A percentile compares a stretch with the other conserved stretches of the same genome.
Conservation (phyloP, 192 early-diverging fungal genomes). For the Cladochytrium replicatum region DNA sequence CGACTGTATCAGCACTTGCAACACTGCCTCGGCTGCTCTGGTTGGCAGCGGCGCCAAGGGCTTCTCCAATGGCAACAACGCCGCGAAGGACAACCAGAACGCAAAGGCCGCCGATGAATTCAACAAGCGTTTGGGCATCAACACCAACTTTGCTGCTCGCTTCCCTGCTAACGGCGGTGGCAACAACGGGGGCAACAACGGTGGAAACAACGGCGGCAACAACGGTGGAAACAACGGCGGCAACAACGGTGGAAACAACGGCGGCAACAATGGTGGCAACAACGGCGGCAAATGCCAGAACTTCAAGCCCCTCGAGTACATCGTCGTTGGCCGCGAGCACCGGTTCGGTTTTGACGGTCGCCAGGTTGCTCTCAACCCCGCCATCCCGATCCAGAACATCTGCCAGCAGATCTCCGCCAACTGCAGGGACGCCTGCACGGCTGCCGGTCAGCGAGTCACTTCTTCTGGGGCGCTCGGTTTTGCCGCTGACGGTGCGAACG, state of each 20-base stretch:
- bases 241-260: background rate
- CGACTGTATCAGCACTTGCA: constrained; percentile 5
- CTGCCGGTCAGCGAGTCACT: constrained; percentile 3
- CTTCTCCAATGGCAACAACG: constrained; percentile 11
- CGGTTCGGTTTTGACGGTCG: constrained; percentile 18
- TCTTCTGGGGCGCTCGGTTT: constrained; percentile 10
- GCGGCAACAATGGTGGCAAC: constrained; percentile 13
- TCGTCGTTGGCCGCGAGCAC: constrained; percentile 12
- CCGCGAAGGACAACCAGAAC: constrained; percentile 6
- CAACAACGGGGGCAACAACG: no score
- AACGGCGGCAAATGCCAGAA: no score
- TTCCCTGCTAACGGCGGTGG: background rate
- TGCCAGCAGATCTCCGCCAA: constrained; percentile 9
- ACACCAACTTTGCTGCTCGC: constrained; percentile 6
- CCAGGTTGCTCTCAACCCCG: constrained; percentile 22
- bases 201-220: background rate
- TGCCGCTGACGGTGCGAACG: constrained; percentile 9
- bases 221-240: background rate
- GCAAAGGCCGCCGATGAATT: constrained; percentile 11
- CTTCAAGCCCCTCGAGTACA: constrained; percentile 19
- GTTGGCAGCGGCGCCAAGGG: constrained; percentile 8
- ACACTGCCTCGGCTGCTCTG: constrained; percentile 4
- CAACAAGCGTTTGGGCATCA: constrained; percentile 18
- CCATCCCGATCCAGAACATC: constrained; percentile 15
- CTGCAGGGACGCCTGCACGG: constrained; percentile 1